phyloP scores from a whole-genome alignment of 2,329 filamentous ascomycete genomes.

The Herpotrichia juniperi region DNA sequence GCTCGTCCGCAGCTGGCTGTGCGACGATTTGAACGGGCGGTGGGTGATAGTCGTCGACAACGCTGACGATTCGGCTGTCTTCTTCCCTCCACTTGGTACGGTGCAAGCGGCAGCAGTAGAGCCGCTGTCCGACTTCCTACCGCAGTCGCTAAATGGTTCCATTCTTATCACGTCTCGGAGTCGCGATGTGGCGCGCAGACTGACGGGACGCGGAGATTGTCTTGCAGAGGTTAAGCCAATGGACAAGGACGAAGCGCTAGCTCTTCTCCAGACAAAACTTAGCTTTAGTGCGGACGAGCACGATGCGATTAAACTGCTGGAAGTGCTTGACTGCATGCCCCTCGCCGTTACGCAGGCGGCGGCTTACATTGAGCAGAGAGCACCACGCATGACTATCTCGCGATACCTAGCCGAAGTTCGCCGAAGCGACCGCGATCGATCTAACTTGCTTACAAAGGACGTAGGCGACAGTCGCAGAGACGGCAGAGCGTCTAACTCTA shows the following conservation, averaged over 20 bases:
- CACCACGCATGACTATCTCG: neutral
- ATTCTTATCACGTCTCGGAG: constrained; percentile 24
- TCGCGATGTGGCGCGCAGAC: constrained; percentile 13
- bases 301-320: constrained; percentile 14
- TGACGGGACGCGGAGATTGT: constrained; percentile 16
- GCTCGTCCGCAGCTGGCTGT: constrained; percentile 17
- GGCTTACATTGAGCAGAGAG: constrained; percentile 6
- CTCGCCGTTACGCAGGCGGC: constrained; percentile 35
- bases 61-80: constrained; percentile 13
- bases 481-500: neutral
- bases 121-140: constrained; percentile 16
- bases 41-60: constrained; percentile 22
- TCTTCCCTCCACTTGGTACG: constrained; percentile 4
- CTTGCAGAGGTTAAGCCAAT: constrained; percentile 29
- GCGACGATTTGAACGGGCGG: constrained; percentile 13
- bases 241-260: constrained; percentile 21
- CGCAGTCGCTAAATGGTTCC: constrained; percentile 13
- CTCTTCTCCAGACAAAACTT: constrained; percentile 30
- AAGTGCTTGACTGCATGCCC: constrained; percentile 39
- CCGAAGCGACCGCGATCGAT: constrained; percentile 6
- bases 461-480: constrained; percentile 6
- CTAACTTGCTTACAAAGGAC: constrained; percentile 2
- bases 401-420: constrained; percentile 8
- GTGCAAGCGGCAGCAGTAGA: neutral
- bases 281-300: neutral